Conservation (phyloP, 2,329 filamentous ascomycete genomes). For the Aspergillus oerlinghausenensis region DNA sequence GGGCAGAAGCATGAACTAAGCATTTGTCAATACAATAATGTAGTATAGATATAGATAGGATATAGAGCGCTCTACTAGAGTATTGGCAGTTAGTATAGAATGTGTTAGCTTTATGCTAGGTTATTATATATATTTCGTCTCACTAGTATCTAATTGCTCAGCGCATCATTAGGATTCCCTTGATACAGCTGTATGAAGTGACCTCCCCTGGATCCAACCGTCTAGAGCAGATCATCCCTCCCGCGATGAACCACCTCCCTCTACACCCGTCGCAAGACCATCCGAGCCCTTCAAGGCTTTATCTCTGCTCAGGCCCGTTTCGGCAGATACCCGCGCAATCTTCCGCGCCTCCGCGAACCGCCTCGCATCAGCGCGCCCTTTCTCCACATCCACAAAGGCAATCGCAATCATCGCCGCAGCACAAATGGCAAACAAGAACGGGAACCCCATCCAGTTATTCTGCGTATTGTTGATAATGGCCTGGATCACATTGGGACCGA, state of each 20-base stretch:
- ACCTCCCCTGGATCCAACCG: neutral
- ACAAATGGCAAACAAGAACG: slow-evolving; percentile 39
- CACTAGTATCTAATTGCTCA: neutral
- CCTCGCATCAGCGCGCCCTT: slow-evolving; percentile 37
- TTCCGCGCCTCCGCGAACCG: slow-evolving; percentile 35
- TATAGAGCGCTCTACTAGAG: neutral
- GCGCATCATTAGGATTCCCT: neutral
- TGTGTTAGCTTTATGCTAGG: neutral
- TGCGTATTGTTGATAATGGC: slow-evolving; percentile 40
- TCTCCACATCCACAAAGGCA: slow-evolving; percentile 38
- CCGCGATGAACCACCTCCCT: neutral
- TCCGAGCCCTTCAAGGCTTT: neutral
- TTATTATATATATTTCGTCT: neutral
- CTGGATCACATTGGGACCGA: slow-evolving; percentile 42
- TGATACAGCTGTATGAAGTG: neutral
- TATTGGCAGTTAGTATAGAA: neutral
- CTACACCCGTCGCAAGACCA: neutral
- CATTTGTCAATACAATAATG: neutral
- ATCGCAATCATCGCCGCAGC: slow-evolving; percentile 36
- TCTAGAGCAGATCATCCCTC: neutral
- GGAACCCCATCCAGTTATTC: slow-evolving; percentile 44
- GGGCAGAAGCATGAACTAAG: neutral
- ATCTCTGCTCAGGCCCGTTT: slow-evolving; percentile 7
- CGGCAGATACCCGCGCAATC: slow-evolving; percentile 22
- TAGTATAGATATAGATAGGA: neutral